A percentile compares a stretch with the other conserved stretches of the same genome.
Evolutionary conservation across 2,329 filamentous ascomycete genomes (phyloP).

Genomic region (Apiospora malaysiana): DNA sequence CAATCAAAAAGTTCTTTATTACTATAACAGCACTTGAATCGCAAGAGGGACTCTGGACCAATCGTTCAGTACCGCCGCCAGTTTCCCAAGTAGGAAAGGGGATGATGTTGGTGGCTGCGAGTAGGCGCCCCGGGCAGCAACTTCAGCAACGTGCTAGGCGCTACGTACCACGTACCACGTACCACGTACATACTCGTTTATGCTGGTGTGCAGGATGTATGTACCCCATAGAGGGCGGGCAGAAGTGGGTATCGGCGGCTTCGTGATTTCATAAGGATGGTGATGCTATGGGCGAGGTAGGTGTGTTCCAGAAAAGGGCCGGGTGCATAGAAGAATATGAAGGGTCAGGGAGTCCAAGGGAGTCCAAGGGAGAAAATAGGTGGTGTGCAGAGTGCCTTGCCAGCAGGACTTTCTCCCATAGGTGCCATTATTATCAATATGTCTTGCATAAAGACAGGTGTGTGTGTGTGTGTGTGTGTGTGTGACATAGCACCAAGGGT

Average conservation of each 20-base stretch:
- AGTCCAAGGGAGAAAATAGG: not conserved
- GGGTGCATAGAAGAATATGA: slow-evolving; percentile 1
- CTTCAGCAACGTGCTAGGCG: not conserved
- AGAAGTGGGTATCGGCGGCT: slow-evolving; percentile 18
- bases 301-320: not conserved
- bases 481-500: not conserved
- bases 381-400: slow-evolving; percentile 3
- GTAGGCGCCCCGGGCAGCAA: slow-evolving; percentile 13
- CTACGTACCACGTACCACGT: too few relatives aligned
- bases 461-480: not conserved
- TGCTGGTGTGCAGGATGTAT: not conserved
- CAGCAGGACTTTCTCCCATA: slow-evolving; percentile 24
- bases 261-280: not conserved
- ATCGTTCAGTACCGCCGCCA: not conserved
- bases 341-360: not conserved
- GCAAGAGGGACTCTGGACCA: not conserved
- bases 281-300: not conserved
- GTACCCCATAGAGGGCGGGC: not conserved
- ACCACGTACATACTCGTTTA: not conserved
- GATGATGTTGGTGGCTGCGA: not conserved
- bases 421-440: slow-evolving; percentile 23
- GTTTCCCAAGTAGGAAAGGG: slow-evolving; percentile 12
- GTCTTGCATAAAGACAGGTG: slow-evolving; percentile 25
- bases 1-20: slow-evolving; percentile 1
- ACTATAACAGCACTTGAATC: not conserved